phyloP scores from a whole-genome alignment of 768 basidiomycete species.

The Agaricus bisporus region DNA sequence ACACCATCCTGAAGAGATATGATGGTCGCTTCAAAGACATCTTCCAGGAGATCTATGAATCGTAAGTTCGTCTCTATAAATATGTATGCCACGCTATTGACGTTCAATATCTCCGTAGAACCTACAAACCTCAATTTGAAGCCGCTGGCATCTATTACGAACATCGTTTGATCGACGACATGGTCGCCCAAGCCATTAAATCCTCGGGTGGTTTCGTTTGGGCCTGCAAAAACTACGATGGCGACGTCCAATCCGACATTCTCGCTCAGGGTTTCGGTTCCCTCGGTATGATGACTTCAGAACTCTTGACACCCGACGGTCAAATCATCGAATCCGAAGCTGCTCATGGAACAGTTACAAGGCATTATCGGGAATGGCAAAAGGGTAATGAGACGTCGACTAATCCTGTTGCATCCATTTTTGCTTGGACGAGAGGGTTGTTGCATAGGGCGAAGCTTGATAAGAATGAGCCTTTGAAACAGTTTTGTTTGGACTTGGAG shows the following conservation, averaged over 20 bases:
- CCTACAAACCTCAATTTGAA: constrained; percentile 71
- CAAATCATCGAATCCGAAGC: constrained; percentile 92
- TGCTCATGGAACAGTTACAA: constrained; percentile 93
- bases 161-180: constrained; percentile 95
- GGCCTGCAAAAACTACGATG: constrained; percentile 77
- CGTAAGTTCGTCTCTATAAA: constrained; percentile 26
- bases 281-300: constrained; percentile 97
- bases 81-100: neutral
- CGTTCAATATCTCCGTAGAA: constrained; percentile 22
- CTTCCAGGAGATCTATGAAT: constrained; percentile 94
- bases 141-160: constrained; percentile 80
- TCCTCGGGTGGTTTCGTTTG: constrained; percentile 88
- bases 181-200: constrained; percentile 98
- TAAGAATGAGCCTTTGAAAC: constrained; percentile 62
- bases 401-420: constrained; percentile 98
- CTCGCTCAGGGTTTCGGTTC: constrained; percentile 97
- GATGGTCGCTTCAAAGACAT: constrained; percentile 99
- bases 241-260: constrained; percentile 86
- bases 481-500: constrained; percentile 80
- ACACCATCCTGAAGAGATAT: constrained; percentile 95
- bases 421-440: constrained; percentile 96
- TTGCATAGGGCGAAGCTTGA: constrained; percentile 92
- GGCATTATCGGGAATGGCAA: constrained; percentile 96
- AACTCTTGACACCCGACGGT: constrained; percentile 93
- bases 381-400: constrained; percentile 98